A percentile compares a stretch with the other conserved stretches of the same genome.
Conservation (phyloP, 371 early-diverging fungal genomes). For the Gilbertella persicaria region DNA sequence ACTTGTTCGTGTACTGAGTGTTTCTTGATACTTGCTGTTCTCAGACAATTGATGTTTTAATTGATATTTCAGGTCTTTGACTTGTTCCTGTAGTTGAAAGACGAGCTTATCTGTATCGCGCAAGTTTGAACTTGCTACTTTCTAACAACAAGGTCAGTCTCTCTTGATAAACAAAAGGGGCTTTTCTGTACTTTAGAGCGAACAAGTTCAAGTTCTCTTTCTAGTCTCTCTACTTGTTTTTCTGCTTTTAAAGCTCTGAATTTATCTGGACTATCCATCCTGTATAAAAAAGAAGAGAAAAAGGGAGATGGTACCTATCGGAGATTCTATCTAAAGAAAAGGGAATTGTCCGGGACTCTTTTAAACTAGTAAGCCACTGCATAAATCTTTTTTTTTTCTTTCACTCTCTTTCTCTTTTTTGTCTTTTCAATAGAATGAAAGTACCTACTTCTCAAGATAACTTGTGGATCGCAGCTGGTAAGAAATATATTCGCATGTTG, state of each 20-base stretch:
- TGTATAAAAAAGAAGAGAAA: not conserved
- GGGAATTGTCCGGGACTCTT: not conserved
- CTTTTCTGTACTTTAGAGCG: slow-evolving; percentile 20
- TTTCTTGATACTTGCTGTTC: slow-evolving; percentile 31
- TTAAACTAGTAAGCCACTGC: not conserved
- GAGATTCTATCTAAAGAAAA: too few species aligned
- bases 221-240: slow-evolving; percentile 26
- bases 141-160: not conserved
- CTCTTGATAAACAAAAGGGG: not conserved
- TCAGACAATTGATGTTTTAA: slow-evolving; percentile 33
- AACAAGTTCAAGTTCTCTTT: slow-evolving; percentile 23
- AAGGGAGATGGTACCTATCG: too few species aligned
- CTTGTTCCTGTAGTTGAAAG: slow-evolving; percentile 46
- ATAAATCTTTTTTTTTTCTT: not conserved
- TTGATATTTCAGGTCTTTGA: slow-evolving; percentile 46
- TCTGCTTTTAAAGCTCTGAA: slow-evolving; percentile 23
- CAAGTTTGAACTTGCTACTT: slow-evolving; percentile 1
- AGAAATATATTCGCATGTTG: not conserved
- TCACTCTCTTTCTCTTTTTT: too few species aligned
- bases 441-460: slow-evolving; percentile 36
- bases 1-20: slow-evolving; percentile 33
- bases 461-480: slow-evolving; percentile 54
- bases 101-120: slow-evolving; percentile 14
- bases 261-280: slow-evolving; percentile 6
- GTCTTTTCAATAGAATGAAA: slow-evolving; percentile 12